Conservation (phyloP, 2,329 filamentous ascomycete genomes). For the Exophiala mesophila region DNA sequence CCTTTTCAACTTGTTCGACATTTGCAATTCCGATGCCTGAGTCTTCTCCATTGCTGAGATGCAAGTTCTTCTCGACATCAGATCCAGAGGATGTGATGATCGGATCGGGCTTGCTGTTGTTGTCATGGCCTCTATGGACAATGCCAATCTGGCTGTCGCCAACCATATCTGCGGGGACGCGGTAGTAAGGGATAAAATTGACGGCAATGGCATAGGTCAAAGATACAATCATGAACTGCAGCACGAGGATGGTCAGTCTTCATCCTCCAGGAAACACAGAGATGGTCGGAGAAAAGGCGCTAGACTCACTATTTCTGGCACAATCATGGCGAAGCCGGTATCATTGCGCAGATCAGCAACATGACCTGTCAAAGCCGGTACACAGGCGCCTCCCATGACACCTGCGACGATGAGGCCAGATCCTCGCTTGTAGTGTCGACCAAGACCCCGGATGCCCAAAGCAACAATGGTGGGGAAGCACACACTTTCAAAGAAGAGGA, state of each 20-base stretch:
- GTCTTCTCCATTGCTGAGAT: neutral
- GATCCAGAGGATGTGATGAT: neutral
- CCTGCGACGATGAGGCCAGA: slow-evolving; percentile 67
- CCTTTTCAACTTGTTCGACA: neutral
- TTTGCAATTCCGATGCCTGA: neutral
- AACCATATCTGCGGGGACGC: slow-evolving; percentile 56
- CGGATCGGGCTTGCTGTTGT: slow-evolving; percentile 6
- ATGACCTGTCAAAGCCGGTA: slow-evolving; percentile 65
- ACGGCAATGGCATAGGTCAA: slow-evolving; percentile 55
- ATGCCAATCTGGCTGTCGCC: slow-evolving; percentile 44
- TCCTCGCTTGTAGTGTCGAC: slow-evolving; percentile 70
- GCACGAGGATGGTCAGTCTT: too few species aligned
- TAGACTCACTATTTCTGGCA: slow-evolving; percentile 48
- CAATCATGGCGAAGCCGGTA: slow-evolving; percentile 60
- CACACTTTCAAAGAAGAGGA: slow-evolving; percentile 75
- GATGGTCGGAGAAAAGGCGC: too few species aligned
- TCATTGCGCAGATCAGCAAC: slow-evolving; percentile 60
- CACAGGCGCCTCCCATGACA: slow-evolving; percentile 64
- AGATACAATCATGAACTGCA: slow-evolving; percentile 52
- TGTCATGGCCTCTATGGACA: slow-evolving; percentile 27
- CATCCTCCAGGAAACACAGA: too few species aligned
- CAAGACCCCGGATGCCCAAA: slow-evolving; percentile 69
- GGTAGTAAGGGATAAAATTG: slow-evolving; percentile 64
- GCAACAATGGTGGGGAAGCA: slow-evolving; percentile 79
- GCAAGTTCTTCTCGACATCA: slow-evolving; percentile 6